phyloP scores from a whole-genome alignment of 441 rosid species.

The Croton laevigatus region DNA sequence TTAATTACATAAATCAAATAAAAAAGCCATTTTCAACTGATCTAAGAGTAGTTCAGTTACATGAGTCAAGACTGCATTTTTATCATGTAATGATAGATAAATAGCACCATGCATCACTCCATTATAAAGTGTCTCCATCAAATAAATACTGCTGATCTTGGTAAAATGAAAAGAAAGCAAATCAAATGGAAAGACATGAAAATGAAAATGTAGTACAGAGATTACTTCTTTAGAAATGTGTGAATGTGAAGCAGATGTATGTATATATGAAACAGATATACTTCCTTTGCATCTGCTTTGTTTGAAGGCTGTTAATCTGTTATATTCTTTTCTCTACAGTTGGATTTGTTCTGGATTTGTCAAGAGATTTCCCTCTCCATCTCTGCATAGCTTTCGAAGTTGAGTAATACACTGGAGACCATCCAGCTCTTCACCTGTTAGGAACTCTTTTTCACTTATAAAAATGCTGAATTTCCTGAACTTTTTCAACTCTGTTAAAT shows the following conservation, averaged over 20 bases:
- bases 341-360: background rate
- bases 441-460: constrained; percentile 13
- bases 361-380: constrained; percentile 19
- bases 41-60: background rate
- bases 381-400: constrained; percentile 24
- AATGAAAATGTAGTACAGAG: background rate
- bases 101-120: too few relatives aligned
- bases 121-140: background rate
- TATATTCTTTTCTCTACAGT: background rate
- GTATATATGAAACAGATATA: too few relatives aligned
- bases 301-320: background rate
- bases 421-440: constrained; percentile 11
- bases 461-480: constrained; percentile 24
- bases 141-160: background rate
- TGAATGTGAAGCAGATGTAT: too few relatives aligned
- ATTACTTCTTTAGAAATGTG: constrained; percentile 19
- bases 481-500: constrained; percentile 17
- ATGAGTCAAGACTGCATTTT: too few relatives aligned
- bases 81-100: background rate
- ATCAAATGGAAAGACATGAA: background rate
- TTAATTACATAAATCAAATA: background rate
- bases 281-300: background rate
- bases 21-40: background rate
- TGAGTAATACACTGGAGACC: background rate
- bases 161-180: background rate